These are phyloP conservation scores for Tricholoma matsutake DNA, from an alignment of 768 basidiomycete genomes.

Conservation along the genomic window DNA sequence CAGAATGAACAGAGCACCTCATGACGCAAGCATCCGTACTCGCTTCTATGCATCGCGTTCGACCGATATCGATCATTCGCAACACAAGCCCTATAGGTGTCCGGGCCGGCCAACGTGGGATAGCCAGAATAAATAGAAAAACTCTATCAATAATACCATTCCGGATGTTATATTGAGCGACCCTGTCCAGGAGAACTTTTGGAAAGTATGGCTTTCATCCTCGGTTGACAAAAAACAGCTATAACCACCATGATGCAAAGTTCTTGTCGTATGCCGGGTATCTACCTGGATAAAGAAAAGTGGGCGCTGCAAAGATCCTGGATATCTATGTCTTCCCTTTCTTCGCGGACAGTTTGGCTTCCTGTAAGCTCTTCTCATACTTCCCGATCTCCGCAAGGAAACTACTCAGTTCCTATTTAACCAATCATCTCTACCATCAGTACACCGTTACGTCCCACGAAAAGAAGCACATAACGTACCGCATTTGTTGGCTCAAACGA, in stretches of 20 bases:
- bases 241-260: not conserved
- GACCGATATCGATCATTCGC: no score
- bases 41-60: no score
- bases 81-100: no score
- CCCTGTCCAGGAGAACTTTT: not conserved
- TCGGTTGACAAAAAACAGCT: not conserved
- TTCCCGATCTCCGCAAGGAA: conserved; percentile 21
- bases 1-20: no score
- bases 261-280: not conserved
- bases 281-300: not conserved
- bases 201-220: not conserved
- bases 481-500: conserved; percentile 68
- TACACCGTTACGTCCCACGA: not conserved
- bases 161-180: not conserved
- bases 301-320: not conserved
- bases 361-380: conserved; percentile 12
- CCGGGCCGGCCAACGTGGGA: not conserved
- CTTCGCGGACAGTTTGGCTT: conserved; percentile 7
- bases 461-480: conserved; percentile 23
- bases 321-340: not conserved
- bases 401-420: conserved; percentile 14
- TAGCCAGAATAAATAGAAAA: not conserved
- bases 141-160: not conserved
- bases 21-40: no score
- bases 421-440: not conserved